phyloP scores from a whole-genome alignment of 2,329 filamentous ascomycete species.

The Trichoderma brevicompactum region DNA sequence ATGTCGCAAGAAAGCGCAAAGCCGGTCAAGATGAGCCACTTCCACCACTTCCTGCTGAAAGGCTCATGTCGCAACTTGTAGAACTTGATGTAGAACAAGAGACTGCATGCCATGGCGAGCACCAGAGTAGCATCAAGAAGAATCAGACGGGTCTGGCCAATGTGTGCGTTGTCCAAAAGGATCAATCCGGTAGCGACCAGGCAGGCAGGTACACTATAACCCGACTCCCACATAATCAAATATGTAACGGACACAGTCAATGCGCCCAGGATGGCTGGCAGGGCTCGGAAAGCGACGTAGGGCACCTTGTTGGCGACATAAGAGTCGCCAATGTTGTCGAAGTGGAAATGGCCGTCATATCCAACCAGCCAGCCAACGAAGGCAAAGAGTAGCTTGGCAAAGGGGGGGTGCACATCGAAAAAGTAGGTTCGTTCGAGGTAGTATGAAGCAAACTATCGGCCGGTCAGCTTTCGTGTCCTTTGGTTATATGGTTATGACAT shows the following conservation, averaged over 20 bases:
- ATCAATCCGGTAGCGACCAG: constrained; percentile 83
- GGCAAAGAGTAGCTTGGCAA: constrained; percentile 96
- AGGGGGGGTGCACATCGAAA: constrained; percentile 98
- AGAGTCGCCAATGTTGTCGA: constrained; percentile 98
- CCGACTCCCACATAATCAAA: constrained; percentile 99
- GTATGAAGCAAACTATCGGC: constrained; percentile 67
- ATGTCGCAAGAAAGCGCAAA: constrained; percentile 96
- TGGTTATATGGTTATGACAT: not conserved
- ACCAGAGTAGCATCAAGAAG: constrained; percentile 93
- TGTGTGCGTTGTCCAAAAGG: constrained; percentile 96
- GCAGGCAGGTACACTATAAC: constrained; percentile 92
- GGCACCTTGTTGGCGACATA: constrained; percentile 97
- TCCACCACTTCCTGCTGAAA: constrained; percentile 98
- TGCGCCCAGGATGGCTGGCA: constrained; percentile 89
- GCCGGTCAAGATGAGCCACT: constrained; percentile 95
- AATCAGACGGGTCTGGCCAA: constrained; percentile 94
- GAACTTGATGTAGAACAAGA: constrained; percentile 94
- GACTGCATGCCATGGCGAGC: constrained; percentile 92
- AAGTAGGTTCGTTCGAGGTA: constrained; percentile 98
- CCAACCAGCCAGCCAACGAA: constrained; percentile 97
- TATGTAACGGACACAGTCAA: constrained; percentile 94
- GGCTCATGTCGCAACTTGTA: constrained; percentile 91
- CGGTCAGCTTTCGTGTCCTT: not conserved
- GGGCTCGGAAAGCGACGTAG: constrained; percentile 91
- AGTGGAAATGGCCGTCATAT: constrained; percentile 95